Evolutionary conservation across 805 yeast species (phyloP).

Genomic region (Monosporozyma solicola): DNA sequence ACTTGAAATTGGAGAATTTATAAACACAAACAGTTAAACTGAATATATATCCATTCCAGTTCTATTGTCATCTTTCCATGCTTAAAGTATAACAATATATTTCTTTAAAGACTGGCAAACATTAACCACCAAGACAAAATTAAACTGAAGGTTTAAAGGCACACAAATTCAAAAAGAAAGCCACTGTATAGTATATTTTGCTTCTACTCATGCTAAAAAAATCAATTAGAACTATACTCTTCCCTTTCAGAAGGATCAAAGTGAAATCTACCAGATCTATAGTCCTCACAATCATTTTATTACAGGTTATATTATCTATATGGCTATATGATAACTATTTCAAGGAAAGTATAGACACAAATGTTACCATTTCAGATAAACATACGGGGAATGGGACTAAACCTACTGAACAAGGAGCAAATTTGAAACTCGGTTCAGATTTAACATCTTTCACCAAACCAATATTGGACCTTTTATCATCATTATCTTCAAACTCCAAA

Average conservation of each 20-base stretch:
- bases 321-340: background rate
- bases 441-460: background rate
- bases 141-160: background rate
- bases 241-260: background rate
- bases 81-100: background rate
- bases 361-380: background rate
- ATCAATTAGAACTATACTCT: background rate
- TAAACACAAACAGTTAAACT: too few species aligned
- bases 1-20: too few species aligned
- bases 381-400: background rate
- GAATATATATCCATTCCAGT: too few species aligned
- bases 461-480: background rate
- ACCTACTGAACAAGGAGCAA: background rate
- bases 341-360: background rate
- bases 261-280: background rate
- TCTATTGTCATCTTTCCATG: too few species aligned
- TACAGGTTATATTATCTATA: background rate
- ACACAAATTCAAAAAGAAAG: background rate
- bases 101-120: background rate
- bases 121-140: background rate
- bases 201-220: background rate
- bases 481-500: background rate
- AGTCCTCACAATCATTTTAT: background rate
- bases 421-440: background rate
- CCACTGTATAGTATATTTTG: background rate